Evolutionary conservation across 768 basidiomycete genomes (phyloP).

Genomic region (Arthromyces matolae): DNA sequence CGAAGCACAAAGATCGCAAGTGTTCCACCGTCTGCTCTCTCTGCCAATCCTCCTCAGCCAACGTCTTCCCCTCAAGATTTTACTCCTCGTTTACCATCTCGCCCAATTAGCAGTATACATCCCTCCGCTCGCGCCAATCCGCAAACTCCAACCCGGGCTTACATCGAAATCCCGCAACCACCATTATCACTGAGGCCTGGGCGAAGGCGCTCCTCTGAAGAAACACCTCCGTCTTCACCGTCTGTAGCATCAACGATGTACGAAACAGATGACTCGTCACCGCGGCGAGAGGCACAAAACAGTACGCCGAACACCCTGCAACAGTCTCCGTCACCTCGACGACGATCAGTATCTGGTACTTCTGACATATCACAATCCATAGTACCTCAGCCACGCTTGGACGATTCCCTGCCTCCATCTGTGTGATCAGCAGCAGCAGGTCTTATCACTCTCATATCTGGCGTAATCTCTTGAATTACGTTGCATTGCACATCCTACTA

Average conservation of each 20-base stretch:
- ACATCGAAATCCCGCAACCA: constrained; percentile 19
- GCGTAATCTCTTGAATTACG: no score
- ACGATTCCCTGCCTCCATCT: no score
- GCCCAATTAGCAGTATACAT: constrained; percentile 74
- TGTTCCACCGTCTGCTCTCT: constrained; percentile 34
- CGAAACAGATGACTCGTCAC: constrained; percentile 21
- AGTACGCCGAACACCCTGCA: no score
- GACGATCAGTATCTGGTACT: neutral
- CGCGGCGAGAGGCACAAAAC: constrained; percentile 5
- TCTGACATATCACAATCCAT: neutral
- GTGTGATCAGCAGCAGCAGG: no score
- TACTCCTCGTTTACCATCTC: constrained; percentile 62
- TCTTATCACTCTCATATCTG: no score
- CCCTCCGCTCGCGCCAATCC: constrained; percentile 62
- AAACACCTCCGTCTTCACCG: constrained; percentile 28
- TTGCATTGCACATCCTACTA: no score
- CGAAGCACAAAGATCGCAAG: constrained; percentile 63
- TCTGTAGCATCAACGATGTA: constrained; percentile 22
- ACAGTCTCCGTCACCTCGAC: constrained; percentile 7
- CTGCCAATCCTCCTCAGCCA: constrained; percentile 3
- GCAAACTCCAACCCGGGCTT: constrained; percentile 43
- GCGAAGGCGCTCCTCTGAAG: constrained; percentile 21
- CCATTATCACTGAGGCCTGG: constrained; percentile 23
- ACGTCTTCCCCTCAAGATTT: constrained; percentile 57
- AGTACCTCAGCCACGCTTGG: no score